These are phyloP conservation scores for Colletotrichum liriopes DNA, from an alignment of 2,329 filamentous ascomycete species.

Conservation along the genomic window DNA sequence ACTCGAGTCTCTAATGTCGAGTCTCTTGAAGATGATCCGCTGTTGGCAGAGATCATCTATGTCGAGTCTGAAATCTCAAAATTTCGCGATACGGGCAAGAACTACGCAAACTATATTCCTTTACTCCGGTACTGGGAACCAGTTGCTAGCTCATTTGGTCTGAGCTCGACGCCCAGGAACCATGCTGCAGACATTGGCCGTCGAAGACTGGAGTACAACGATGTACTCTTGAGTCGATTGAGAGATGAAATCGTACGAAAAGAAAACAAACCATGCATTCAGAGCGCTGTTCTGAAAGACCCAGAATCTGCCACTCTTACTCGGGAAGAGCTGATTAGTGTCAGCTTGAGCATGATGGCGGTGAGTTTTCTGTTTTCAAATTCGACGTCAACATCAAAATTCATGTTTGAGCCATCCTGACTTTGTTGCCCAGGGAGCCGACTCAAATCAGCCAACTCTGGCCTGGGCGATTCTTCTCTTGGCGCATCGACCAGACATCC, in stretches of 20 bases:
- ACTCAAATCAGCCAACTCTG: constrained; percentile 49
- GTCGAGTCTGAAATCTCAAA: constrained; percentile 45
- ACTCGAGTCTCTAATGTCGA: constrained; percentile 57
- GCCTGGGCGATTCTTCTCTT: constrained; percentile 50
- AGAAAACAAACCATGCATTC: constrained; percentile 29
- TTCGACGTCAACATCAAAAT: too few species aligned
- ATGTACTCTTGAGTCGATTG: constrained; percentile 4
- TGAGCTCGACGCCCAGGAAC: neutral
- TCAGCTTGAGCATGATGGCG: constrained; percentile 65
- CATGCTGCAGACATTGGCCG: constrained; percentile 18
- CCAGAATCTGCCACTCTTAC: constrained; percentile 51
- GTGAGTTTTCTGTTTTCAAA: neutral
- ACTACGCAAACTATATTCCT: constrained; percentile 23
- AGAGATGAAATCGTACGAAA: neutral
- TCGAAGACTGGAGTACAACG: constrained; percentile 21
- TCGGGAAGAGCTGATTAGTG: constrained; percentile 24
- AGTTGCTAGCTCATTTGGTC: neutral
- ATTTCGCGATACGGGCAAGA: constrained; percentile 20
- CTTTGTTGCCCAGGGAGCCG: constrained; percentile 42
- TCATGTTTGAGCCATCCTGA: too few species aligned
- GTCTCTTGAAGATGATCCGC: constrained; percentile 20
- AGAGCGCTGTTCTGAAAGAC: constrained; percentile 26
- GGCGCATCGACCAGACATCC: constrained; percentile 48
- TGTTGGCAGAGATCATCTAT: constrained; percentile 45
- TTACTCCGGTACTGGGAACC: constrained; percentile 31